phyloP scores from a whole-genome alignment of 2,329 filamentous ascomycete genomes.

The Hymenoscyphus albidus region DNA sequence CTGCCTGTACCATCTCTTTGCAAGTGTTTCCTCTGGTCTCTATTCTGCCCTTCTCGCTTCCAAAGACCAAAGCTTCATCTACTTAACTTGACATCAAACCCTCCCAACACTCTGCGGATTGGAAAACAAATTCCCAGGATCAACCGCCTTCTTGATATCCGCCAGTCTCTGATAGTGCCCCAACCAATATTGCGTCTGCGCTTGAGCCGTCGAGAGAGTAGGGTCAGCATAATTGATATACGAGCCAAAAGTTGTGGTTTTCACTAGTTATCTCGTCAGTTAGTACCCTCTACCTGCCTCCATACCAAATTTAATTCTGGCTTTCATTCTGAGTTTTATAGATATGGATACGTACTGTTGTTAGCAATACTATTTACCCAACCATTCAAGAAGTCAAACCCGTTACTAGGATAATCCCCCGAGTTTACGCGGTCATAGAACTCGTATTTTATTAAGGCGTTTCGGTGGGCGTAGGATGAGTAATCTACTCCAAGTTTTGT shows the following conservation, averaged over 20 bases:
- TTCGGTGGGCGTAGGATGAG: conserved; percentile 22
- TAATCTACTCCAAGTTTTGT: conserved; percentile 9
- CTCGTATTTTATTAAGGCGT: conserved; percentile 20
- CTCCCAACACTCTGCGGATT: conserved; percentile 20
- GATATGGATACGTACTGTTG: conserved; percentile 4
- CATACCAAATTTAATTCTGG: too few species aligned
- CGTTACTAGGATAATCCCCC: conserved; percentile 16
- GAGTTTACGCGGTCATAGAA: conserved; percentile 15
- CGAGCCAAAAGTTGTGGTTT: conserved; percentile 15
- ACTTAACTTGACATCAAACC: background rate
- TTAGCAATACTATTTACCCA: conserved; percentile 11
- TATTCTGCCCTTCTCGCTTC: background rate
- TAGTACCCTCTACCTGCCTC: background rate
- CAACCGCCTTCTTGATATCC: conserved; percentile 16
- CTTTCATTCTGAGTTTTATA: too few species aligned
- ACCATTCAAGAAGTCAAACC: conserved; percentile 14
- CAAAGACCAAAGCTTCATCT: background rate
- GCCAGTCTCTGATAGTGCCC: conserved; percentile 14
- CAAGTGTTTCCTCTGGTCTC: too few species aligned
- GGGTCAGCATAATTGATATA: conserved; percentile 26
- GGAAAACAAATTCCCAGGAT: conserved; percentile 17
- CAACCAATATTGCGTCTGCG: conserved; percentile 20
- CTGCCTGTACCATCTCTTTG: too few species aligned
- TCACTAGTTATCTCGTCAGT: conserved; percentile 5
- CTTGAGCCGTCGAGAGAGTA: conserved; percentile 13